Percentiles rank a stretch among this genome's conserved stretches.
Conservation (phyloP, 1,139 yeast genomes). For the Kazachstania sp. region DNA sequence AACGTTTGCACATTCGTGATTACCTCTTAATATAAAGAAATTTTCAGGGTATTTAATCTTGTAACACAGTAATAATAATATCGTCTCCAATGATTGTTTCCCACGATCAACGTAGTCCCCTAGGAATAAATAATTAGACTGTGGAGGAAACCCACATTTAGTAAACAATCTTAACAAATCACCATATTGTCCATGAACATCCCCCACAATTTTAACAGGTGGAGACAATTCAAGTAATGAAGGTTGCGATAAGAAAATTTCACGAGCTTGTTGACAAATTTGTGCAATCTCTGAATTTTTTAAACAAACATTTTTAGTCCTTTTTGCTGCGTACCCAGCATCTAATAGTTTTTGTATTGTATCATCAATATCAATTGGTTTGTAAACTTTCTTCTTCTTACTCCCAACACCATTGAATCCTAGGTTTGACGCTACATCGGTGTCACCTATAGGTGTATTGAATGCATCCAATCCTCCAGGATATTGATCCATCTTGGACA, state of each 20-base stretch:
- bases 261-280: conserved; percentile 80
- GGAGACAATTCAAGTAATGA: conserved; percentile 81
- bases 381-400: conserved; percentile 27
- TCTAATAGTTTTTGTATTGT: conserved; percentile 81
- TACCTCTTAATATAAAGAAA: conserved; percentile 84
- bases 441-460: conserved; percentile 2
- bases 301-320: conserved; percentile 80
- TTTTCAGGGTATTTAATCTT: conserved; percentile 95
- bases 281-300: conserved; percentile 80
- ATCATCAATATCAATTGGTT: conserved; percentile 70
- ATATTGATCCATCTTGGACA: conserved; percentile 1
- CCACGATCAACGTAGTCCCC: conserved; percentile 98
- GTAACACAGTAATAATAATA: conserved; percentile 73
- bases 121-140: conserved; percentile 78
- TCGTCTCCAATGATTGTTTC: conserved; percentile 87
- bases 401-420: neutral
- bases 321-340: conserved; percentile 91
- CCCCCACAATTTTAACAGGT: conserved; percentile 96
- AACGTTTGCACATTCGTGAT: conserved; percentile 95
- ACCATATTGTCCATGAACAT: conserved; percentile 93
- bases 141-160: conserved; percentile 97
- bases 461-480: conserved; percentile 1
- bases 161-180: conserved; percentile 86
- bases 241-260: conserved; percentile 82
- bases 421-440: conserved; percentile 1